Evolutionary conservation across 1,139 yeast genomes (phyloP).

Genomic region (Yamadazyma diddensiae): DNA sequence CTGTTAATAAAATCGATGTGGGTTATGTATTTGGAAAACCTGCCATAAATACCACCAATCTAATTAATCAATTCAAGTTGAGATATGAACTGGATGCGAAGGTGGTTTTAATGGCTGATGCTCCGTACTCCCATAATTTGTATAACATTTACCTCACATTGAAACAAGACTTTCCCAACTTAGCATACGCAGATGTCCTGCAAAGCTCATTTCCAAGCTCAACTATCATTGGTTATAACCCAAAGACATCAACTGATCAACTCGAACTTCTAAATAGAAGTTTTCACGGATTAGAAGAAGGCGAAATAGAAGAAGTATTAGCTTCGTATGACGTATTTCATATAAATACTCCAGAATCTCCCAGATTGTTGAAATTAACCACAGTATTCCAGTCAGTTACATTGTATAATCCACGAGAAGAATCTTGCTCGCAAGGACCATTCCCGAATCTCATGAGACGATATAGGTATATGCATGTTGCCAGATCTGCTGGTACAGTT

Average conservation of each 20-base stretch:
- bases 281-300: slow-evolving; percentile 20
- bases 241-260: slow-evolving; percentile 10
- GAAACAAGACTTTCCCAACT: slow-evolving; percentile 33
- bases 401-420: slow-evolving; percentile 39
- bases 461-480: slow-evolving; percentile 81
- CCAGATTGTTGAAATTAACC: slow-evolving; percentile 70
- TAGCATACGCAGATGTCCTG: slow-evolving; percentile 47
- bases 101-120: slow-evolving; percentile 64
- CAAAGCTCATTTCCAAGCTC: slow-evolving; percentile 21
- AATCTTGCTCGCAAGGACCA: slow-evolving; percentile 49
- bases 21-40: slow-evolving; percentile 78
- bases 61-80: slow-evolving; percentile 34
- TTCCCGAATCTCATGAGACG: slow-evolving; percentile 78
- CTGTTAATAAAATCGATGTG: slow-evolving; percentile 68
- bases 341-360: slow-evolving; percentile 70
- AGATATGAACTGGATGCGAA: slow-evolving; percentile 34
- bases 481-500: slow-evolving; percentile 86
- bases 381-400: slow-evolving; percentile 62
- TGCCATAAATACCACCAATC: slow-evolving; percentile 31
- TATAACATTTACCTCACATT: slow-evolving; percentile 30
- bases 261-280: slow-evolving; percentile 23
- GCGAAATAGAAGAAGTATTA: slow-evolving; percentile 23
- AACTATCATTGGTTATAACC: slow-evolving; percentile 41
- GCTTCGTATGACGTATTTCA: slow-evolving; percentile 59
- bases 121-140: slow-evolving; percentile 53